These are phyloP conservation scores for Ziziphus jujuba DNA, from an alignment of 306 rosid genomes.

Conservation along the genomic window DNA sequence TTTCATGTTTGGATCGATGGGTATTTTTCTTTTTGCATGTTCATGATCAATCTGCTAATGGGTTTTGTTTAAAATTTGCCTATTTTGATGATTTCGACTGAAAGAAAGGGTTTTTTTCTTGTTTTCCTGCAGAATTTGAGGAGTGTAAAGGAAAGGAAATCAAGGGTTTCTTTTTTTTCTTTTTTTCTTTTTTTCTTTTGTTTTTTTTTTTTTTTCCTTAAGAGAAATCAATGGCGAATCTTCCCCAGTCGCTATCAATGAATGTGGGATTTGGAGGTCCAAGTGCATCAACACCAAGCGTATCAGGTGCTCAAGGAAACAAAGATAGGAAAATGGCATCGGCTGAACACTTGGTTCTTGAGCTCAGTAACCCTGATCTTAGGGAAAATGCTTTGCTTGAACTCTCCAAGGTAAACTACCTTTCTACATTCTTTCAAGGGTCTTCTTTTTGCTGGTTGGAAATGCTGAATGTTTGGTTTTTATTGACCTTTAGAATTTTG, in stretches of 20 bases:
- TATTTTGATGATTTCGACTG: too few species aligned
- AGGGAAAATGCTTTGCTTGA: slow-evolving; percentile 62
- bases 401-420: slow-evolving; percentile 52
- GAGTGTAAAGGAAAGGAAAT: neutral
- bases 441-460: too few species aligned
- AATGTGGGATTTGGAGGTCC: slow-evolving; percentile 51
- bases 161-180: too few species aligned
- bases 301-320: slow-evolving; percentile 32
- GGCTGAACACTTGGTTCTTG: slow-evolving; percentile 56
- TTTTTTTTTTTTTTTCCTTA: too few species aligned
- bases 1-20: too few species aligned
- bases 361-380: slow-evolving; percentile 59
- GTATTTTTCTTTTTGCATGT: too few species aligned
- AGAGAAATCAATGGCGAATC: slow-evolving; percentile 25
- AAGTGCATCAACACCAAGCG: slow-evolving; percentile 29
- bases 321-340: slow-evolving; percentile 66
- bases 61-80: too few species aligned
- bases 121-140: neutral
- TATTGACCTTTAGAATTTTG: too few species aligned
- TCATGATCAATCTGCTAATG: too few species aligned
- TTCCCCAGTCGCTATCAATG: slow-evolving; percentile 22
- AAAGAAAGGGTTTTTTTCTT: too few species aligned
- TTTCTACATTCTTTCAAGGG: neutral
- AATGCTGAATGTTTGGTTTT: too few species aligned
- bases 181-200: too few species aligned